phyloP scores from a whole-genome alignment of 306 rosid species.

The Glycine latifolia region DNA sequence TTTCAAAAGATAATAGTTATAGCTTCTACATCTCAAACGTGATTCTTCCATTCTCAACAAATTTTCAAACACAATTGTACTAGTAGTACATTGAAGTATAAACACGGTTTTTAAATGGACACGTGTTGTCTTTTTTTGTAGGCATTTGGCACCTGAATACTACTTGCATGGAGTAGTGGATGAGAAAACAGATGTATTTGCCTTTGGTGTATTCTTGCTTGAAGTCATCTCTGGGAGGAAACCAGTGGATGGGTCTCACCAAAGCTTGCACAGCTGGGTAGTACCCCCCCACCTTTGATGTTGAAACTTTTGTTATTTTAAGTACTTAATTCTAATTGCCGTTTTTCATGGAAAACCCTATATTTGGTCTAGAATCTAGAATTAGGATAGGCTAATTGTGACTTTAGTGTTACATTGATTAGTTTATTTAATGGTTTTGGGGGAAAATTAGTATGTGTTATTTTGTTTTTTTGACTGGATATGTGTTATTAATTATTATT shows the following conservation, averaged over 20 bases:
- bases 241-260: slow-evolving; percentile 88
- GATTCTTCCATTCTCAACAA: no score
- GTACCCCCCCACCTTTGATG: neutral
- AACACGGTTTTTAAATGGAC: neutral
- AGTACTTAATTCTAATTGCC: slow-evolving; percentile 30
- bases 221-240: slow-evolving; percentile 81
- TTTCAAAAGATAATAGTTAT: no score
- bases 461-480: no score
- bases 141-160: slow-evolving; percentile 93
- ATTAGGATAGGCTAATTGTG: slow-evolving; percentile 17
- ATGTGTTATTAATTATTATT: no score
- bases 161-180: slow-evolving; percentile 89
- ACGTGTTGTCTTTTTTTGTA: slow-evolving; percentile 29
- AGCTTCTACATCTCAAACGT: no score
- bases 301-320: neutral
- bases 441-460: no score
- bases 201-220: slow-evolving; percentile 84
- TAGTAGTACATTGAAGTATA: slow-evolving; percentile 26
- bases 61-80: no score
- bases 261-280: slow-evolving; percentile 91
- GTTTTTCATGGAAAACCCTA: slow-evolving; percentile 18
- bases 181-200: slow-evolving; percentile 97
- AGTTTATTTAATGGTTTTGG: neutral
- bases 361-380: slow-evolving; percentile 35
- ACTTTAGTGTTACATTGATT: slow-evolving; percentile 2